Conservation (phyloP, 176 grass and related monocot species). For the Bonia amplexicaulis region DNA sequence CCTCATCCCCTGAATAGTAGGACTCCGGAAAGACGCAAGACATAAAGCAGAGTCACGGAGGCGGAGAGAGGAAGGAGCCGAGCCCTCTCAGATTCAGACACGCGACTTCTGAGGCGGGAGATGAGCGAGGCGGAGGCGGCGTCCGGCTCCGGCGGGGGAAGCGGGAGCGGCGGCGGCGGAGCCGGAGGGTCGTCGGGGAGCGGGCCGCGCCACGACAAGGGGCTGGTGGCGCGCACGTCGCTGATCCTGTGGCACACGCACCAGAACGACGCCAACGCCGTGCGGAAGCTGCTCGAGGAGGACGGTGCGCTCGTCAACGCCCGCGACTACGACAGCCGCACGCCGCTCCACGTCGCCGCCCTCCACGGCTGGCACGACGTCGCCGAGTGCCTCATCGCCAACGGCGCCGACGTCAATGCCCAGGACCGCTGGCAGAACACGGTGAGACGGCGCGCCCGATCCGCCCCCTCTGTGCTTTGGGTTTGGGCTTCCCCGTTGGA, state of each 20-base stretch:
- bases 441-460: conserved; percentile 19
- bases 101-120: conserved; percentile 21
- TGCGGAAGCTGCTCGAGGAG: conserved; percentile 92
- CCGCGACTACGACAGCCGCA: conserved; percentile 90
- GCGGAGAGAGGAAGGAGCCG: not conserved
- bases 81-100: conserved; percentile 13
- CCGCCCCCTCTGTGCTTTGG: not conserved
- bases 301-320: conserved; percentile 84
- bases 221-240: conserved; percentile 74
- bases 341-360: conserved; percentile 93
- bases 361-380: conserved; percentile 87
- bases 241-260: conserved; percentile 99
- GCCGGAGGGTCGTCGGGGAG: conserved; percentile 35
- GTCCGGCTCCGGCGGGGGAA: not conserved
- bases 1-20: not conserved
- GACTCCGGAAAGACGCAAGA: not conserved
- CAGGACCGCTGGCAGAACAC: conserved; percentile 99
- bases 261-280: conserved; percentile 77
- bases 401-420: conserved; percentile 85
- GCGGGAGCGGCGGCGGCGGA: not conserved
- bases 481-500: not conserved
- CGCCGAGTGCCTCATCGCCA: conserved; percentile 74
- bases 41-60: not conserved
- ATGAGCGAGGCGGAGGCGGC: conserved; percentile 40
- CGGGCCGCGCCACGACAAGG: conserved; percentile 71